Base-by-base conservation (phyloP, 306 rosid species). In the Crotalaria pallida region DNA sequence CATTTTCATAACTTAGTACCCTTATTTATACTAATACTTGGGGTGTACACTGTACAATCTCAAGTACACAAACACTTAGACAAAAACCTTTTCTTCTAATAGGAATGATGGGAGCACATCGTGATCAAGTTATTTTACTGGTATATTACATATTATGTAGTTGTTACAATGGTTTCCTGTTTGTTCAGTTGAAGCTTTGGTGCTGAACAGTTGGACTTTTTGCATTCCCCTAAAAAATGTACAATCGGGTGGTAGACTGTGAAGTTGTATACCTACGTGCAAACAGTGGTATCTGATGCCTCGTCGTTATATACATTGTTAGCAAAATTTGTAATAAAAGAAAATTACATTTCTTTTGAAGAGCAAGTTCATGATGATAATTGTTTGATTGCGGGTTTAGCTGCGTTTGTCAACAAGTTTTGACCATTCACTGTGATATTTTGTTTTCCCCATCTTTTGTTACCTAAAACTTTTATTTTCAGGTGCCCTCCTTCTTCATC, bases 401-500 rank as follows among this genome's bases (percentile, higher is more conserved):
- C 23, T 50, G 45, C 38, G 55, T 45, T 15, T 65, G 21, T 22
- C 40, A 24, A 24, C 60, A 24, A 36, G 33, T 23, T 79, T 60
- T 57, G 41, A 64, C 10, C 38, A 21, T 73, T 66, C 47, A 0
- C 16, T 53, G 17, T 52, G 48, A 56, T 72, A 55, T 48, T 59
- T 53, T 10, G 10, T 59, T 18, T 18, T 13, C 16, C 2, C 48
- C 40, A 13, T 36, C 19, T 45, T 36, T 74, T 72, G 80, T 81
- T 75, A 80, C 59, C 69, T 57, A 67, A 80, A 52, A 3, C 23
- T 17, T 80, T 8, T 21, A 36, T 64, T 21, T 63, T 51, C 91
- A 94, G 99, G 99, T 94, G 56, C 99, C 99, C 47, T 89, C 96
- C 52, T 94, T 94, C 85, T 94, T 94, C 83, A 91, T 91, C 55